These are phyloP conservation scores for Pythium folliculosum DNA, from an alignment of 352 stramenopile species.

Conservation along the genomic window DNA sequence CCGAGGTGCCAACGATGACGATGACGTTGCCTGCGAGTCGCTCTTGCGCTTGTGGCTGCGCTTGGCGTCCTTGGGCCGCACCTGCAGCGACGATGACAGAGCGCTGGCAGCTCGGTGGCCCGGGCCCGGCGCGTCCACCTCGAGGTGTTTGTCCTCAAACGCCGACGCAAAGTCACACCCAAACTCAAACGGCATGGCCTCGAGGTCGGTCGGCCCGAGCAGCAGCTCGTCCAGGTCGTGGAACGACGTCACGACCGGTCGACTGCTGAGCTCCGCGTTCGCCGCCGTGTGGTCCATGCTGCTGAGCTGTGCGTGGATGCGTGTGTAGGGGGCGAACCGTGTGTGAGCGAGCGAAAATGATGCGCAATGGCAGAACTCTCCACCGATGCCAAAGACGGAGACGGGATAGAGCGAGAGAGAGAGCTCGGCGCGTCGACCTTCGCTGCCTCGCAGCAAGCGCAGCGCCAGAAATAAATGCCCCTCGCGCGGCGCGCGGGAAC, in stretches of 20 bases:
- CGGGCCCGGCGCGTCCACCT: constrained; percentile 7
- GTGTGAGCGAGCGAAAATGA: constrained; percentile 24
- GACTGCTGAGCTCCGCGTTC: constrained; percentile 4
- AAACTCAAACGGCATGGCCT: constrained; percentile 44
- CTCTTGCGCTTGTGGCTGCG: constrained; percentile 33
- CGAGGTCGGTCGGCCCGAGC: constrained; percentile 30
- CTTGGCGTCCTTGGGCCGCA: constrained; percentile 17
- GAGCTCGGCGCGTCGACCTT: background rate
- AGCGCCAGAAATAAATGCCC: constrained; percentile 17
- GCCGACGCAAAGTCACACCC: constrained; percentile 41
- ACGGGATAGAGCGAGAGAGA: background rate
- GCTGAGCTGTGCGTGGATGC: background rate
- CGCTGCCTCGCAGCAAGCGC: background rate
- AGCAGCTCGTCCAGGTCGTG: constrained; percentile 43
- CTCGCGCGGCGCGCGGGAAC: background rate
- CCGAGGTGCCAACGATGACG: background rate
- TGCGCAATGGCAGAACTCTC: constrained; percentile 20
- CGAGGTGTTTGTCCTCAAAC: constrained; percentile 40
- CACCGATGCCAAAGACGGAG: background rate
- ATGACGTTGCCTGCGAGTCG: constrained; percentile 7
- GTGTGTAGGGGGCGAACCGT: constrained; percentile 5
- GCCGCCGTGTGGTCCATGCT: background rate
- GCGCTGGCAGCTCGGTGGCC: background rate
- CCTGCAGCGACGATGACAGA: background rate
- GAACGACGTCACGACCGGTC: constrained; percentile 4